phyloP scores from a whole-genome alignment of 2,329 filamentous ascomycete genomes.

The Dissoconium aciculare region DNA sequence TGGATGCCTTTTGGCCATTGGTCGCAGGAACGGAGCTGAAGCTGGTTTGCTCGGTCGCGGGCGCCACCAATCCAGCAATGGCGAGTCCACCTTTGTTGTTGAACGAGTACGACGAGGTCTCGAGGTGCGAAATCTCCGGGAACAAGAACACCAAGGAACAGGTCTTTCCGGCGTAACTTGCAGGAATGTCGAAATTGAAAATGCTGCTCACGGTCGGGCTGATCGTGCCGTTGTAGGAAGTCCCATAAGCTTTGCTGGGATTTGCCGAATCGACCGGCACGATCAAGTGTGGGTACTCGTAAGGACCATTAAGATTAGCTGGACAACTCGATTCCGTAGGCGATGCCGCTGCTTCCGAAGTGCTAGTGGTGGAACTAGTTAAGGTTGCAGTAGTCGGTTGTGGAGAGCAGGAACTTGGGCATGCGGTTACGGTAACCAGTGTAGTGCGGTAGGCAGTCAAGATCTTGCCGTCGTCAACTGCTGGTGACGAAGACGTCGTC shows the following conservation, averaged over 20 bases:
- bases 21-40: slow-evolving; percentile 28
- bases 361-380: slow-evolving; percentile 4
- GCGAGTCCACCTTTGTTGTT: slow-evolving; percentile 11
- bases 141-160: slow-evolving; percentile 54
- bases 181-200: slow-evolving; percentile 55
- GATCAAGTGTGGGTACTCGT: slow-evolving; percentile 46
- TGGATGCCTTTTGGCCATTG: slow-evolving; percentile 5
- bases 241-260: slow-evolving; percentile 39
- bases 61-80: slow-evolving; percentile 28
- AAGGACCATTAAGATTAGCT: slow-evolving; percentile 21
- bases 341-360: slow-evolving; percentile 3
- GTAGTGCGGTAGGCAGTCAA: slow-evolving; percentile 10
- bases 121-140: slow-evolving; percentile 41
- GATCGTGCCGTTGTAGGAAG: slow-evolving; percentile 42
- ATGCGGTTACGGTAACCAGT: slow-evolving; percentile 12
- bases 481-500: too few relatives aligned
- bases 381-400: slow-evolving; percentile 4
- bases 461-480: too few relatives aligned
- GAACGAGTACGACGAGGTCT: slow-evolving; percentile 44
- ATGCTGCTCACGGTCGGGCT: slow-evolving; percentile 41
- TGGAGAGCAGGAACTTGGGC: slow-evolving; percentile 6
- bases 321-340: slow-evolving; percentile 15
- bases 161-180: slow-evolving; percentile 38
- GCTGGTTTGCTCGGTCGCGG: slow-evolving; percentile 37
- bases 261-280: slow-evolving; percentile 42